Evolutionary conservation across 2,329 filamentous ascomycete species (phyloP), one percentile per base, ranked within the genome.

Genomic region (Fusarium sp.): DNA sequence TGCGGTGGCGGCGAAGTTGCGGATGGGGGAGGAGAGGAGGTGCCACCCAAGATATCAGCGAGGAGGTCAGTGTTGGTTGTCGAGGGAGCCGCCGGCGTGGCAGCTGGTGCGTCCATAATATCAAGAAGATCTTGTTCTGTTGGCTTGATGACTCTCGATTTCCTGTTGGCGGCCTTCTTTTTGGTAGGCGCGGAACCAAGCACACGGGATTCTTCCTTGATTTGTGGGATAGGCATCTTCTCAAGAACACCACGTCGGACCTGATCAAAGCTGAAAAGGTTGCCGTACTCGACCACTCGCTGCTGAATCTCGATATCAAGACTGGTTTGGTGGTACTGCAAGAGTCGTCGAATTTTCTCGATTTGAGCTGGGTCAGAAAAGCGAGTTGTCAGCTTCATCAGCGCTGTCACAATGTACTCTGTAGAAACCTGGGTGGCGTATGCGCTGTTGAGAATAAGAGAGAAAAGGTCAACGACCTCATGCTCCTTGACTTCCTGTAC

Each of bases 201-300:
- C 5, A 98, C 94, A 64, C 95, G 88, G 57, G 96, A 95, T 79
- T 97, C 93, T 78, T 99, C 96, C 71, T 95, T 93, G 76, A 99
- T 98, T 79, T 98, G 95, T 11, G 96, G 96, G 3, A 96, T 89
- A 10, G 96, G 96, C 97, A 99, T 99, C 79, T 96, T 97, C 81
- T 99, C 96, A 13, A 99, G 84, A 4, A 99, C 96, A 61, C 96
- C 96, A 63, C 88, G 88, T 57, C 95, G 90, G 59, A 99, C 92
- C 64, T 93, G 86, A 73, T 99, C 94, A 75, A 93, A 93, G 1
- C 89, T 88, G 75, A 99, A 98, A n/a, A 99, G 85, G 76, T 98
- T 98, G 62, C 90, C 89, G 76, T 98, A 99, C 79, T 99, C 96
- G 21, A 97, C 94, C 7, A 95, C 92, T 78, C 96, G 90, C 80